phyloP scores from a whole-genome alignment of 2,329 filamentous ascomycete species.

The Penicillium sp. region DNA sequence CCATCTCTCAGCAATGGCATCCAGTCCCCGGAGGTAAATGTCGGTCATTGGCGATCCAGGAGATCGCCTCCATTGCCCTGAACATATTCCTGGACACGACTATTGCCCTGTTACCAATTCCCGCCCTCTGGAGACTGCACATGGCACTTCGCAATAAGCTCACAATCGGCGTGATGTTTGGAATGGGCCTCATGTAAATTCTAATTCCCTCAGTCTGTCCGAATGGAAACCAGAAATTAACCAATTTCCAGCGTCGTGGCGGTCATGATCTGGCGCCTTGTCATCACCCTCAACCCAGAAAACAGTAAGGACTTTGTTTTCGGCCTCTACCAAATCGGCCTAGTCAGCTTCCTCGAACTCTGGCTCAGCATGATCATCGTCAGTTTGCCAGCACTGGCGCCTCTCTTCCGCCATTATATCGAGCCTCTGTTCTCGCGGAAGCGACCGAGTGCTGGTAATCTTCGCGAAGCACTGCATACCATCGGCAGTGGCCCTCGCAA shows the following conservation, averaged over 20 bases:
- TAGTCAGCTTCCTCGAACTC: slow-evolving; percentile 9
- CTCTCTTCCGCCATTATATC: slow-evolving; percentile 8
- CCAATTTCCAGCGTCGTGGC: slow-evolving; percentile 1
- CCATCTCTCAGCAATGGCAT: slow-evolving; percentile 11
- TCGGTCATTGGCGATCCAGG: slow-evolving; percentile 4
- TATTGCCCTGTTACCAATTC: slow-evolving; percentile 9
- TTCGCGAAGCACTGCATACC: slow-evolving; percentile 7
- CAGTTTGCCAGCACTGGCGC: slow-evolving; percentile 7
- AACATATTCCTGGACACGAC: slow-evolving; percentile 12
- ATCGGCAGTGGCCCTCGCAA: slow-evolving; percentile 7
- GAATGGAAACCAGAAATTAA: not conserved
- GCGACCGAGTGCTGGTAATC: slow-evolving; percentile 1
- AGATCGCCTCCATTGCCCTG: slow-evolving; percentile 7
- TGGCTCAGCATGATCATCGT: slow-evolving; percentile 13
- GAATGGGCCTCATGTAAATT: slow-evolving; percentile 10
- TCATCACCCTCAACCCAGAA: slow-evolving; percentile 5
- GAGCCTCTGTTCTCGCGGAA: slow-evolving; percentile 5
- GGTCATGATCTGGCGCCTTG: slow-evolving; percentile 9
- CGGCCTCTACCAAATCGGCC: slow-evolving; percentile 6
- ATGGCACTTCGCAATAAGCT: slow-evolving; percentile 13
- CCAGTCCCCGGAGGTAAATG: slow-evolving; percentile 6
- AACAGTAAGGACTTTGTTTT: slow-evolving; percentile 5
- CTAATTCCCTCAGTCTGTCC: too few relatives aligned
- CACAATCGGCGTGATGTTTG: slow-evolving; percentile 9
- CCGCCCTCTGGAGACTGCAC: slow-evolving; percentile 9